Percentiles rank a stretch among this genome's conserved stretches.
These are phyloP conservation scores for Gastrodia elata DNA, from an alignment of 106 monocot species.

Conservation along the genomic window DNA sequence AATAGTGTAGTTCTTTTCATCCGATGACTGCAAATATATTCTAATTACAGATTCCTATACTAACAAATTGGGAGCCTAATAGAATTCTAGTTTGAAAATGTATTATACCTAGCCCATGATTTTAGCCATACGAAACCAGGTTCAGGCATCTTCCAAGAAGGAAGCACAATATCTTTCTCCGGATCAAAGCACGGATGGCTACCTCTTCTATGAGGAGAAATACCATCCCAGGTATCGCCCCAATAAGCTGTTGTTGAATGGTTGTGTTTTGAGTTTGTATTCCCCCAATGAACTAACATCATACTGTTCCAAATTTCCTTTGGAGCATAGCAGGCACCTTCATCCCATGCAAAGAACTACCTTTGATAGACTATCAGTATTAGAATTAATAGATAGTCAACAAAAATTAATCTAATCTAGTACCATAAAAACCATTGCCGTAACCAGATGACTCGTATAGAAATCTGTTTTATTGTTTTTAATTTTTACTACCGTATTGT, in stretches of 20 bases:
- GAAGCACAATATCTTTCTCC: conserved; percentile 89
- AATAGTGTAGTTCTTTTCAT: conserved; percentile 62
- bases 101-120: conserved; percentile 63
- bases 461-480: too few relatives aligned
- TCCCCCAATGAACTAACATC: conserved; percentile 99
- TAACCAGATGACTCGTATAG: too few relatives aligned
- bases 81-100: neutral
- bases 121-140: conserved; percentile 52
- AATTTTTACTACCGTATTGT: too few relatives aligned
- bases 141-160: conserved; percentile 80
- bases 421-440: too few relatives aligned
- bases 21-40: conserved; percentile 33
- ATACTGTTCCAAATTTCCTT: conserved; percentile 97
- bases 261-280: conserved; percentile 91
- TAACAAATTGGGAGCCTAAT: neutral
- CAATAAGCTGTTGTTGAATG: conserved; percentile 90
- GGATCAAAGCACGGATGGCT: conserved; percentile 93
- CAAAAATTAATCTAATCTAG: neutral
- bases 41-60: neutral
- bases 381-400: neutral
- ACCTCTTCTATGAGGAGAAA: conserved; percentile 64
- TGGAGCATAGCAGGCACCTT: conserved; percentile 98
- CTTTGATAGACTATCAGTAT: conserved; percentile 14
- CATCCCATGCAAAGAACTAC: conserved; percentile 97
- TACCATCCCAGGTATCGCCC: conserved; percentile 68